These are phyloP conservation scores for Trichoderma asperellum DNA, from an alignment of 2,329 filamentous ascomycete genomes.

Conservation along the genomic window DNA sequence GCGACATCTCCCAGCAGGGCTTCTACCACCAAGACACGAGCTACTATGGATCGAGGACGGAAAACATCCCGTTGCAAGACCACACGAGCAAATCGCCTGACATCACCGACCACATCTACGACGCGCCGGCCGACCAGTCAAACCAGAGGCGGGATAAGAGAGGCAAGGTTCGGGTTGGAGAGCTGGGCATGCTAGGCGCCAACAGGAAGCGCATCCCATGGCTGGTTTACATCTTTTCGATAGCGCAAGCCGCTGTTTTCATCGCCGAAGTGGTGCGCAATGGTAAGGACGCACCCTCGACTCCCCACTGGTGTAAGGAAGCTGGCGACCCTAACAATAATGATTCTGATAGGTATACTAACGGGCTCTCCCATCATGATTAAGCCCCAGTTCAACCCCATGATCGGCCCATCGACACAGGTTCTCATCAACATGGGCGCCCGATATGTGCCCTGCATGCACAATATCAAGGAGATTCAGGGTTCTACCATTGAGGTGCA, in stretches of 20 bases:
- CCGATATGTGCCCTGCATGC: conserved; percentile 93
- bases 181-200: conserved; percentile 63
- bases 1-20: conserved; percentile 44
- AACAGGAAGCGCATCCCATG: conserved; percentile 68
- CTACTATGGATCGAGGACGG: conserved; percentile 58
- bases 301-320: neutral
- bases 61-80: conserved; percentile 63
- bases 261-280: conserved; percentile 86
- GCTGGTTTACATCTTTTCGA: conserved; percentile 79
- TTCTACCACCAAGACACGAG: conserved; percentile 57
- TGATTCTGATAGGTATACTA: conserved; percentile 60
- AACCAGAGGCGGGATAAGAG: conserved; percentile 43
- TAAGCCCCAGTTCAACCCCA: conserved; percentile 87
- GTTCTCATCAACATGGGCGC: conserved; percentile 97
- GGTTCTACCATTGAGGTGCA: conserved; percentile 50
- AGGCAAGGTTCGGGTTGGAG: conserved; percentile 57
- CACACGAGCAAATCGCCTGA: conserved; percentile 49
- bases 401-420: conserved; percentile 92
- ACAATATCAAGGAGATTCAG: conserved; percentile 71
- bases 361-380: conserved; percentile 80
- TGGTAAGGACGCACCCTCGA: conserved; percentile 56
- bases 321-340: conserved; percentile 24
- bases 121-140: conserved; percentile 48
- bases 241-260: conserved; percentile 81
- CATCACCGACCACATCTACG: conserved; percentile 64